Base-by-base conservation (phyloP, 139 green algal genomes). In the Pseudopediastrum boryanum region DNA sequence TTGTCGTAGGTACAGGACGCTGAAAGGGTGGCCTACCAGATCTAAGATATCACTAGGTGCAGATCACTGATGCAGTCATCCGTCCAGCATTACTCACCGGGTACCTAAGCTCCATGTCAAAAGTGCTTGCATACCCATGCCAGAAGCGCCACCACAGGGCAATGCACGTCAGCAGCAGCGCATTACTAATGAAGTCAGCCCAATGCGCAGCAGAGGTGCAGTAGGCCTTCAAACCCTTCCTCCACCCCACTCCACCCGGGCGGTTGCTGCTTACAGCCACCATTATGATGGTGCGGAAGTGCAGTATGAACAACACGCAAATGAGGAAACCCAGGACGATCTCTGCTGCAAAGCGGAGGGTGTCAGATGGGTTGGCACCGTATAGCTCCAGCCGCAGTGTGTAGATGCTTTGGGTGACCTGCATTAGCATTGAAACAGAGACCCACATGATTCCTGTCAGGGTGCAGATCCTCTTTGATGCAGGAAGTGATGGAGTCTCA, bases 301-400 rank as follows among this genome's bases (percentile, higher is more conserved):
- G 50, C 50, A 61, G 50, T 61, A 86, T 52, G 8, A 88, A 58
- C 62, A 79, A 78, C 23, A 76, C 35, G 48, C 67, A 74, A 54
- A 94, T 83, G 78, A 76, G 86, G n/a, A 90, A 76, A 36, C 86
- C 85, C 36, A 93, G 85, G 25, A 94, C 29, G 36, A 94, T 83
- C 81, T 95, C 89, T 63, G 95, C 79, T 23, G 71, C 78, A 46
- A 93, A 88, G 23, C 89, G 84, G 13, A 88, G 78, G 10, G 82
- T 77, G 67, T 96, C 90, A 59, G 62, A 48, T 65, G 71, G 10
- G 29, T 41, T 78, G 71, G 52, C 16, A 54, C 82, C 80, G 77
- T 96, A 94, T 67, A 95, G 79, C 84, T 96, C 90, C 29, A 94
- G 88, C 9, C 83, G 81, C n/a, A 94, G 78, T 1, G 90, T 94